A percentile compares a stretch with the other conserved stretches of the same genome.
These are phyloP conservation scores for Breviolum minutum DNA, from an alignment of 73 alveolate species.

Conservation along the genomic window DNA sequence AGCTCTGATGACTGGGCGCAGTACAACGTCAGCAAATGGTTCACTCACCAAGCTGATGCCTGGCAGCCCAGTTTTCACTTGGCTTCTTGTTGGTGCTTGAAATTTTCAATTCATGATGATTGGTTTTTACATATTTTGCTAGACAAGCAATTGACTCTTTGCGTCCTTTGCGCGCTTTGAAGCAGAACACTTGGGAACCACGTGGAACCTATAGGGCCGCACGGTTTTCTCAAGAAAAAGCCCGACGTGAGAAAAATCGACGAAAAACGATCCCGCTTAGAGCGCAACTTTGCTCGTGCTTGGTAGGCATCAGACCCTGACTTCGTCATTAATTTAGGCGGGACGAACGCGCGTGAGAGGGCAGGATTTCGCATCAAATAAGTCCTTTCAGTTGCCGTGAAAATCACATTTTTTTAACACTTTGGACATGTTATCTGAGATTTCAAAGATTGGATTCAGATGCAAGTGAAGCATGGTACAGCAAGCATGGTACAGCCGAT, in stretches of 20 bases:
- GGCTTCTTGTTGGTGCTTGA: neutral
- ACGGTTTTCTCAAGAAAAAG: no score
- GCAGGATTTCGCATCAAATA: neutral
- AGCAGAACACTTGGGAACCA: no score
- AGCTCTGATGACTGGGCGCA: conserved; percentile 69
- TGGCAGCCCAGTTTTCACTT: no score
- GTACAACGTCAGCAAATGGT: conserved; percentile 82
- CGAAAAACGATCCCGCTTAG: no score
- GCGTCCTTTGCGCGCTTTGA: no score
- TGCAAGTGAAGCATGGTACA: neutral
- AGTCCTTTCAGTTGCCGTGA: neutral
- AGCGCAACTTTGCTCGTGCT: no score
- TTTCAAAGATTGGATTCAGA: neutral
- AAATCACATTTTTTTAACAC: neutral
- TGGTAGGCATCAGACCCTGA: conserved; percentile 65
- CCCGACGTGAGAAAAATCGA: no score
- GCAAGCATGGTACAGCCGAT: neutral
- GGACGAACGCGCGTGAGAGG: neutral
- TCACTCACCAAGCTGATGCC: conserved; percentile 34
- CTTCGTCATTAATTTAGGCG: conserved; percentile 60
- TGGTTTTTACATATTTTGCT: neutral
- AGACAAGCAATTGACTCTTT: neutral
- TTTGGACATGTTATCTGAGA: no score
- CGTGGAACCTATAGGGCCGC: no score
- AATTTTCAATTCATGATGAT: neutral